phyloP scores from a whole-genome alignment of 1,139 yeast genomes.

The Scheffersomyces quercinus region DNA sequence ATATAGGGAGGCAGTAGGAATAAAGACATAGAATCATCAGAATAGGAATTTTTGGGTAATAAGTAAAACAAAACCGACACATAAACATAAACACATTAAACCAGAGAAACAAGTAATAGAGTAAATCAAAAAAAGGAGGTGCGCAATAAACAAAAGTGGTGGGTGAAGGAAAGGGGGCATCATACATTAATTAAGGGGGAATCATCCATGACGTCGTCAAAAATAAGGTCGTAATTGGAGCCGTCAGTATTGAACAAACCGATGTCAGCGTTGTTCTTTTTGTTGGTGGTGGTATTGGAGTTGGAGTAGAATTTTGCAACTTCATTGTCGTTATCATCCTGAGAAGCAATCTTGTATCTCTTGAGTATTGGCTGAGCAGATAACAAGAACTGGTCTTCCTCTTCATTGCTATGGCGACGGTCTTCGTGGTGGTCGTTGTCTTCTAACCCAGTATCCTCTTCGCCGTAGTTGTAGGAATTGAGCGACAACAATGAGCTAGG shows the following conservation, averaged over 20 bases:
- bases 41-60: background rate
- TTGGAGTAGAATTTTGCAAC: background rate
- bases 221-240: constrained; percentile 24
- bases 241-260: constrained; percentile 1
- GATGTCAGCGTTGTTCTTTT: background rate
- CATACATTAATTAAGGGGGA: constrained; percentile 9
- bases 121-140: background rate
- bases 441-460: constrained; percentile 11
- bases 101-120: constrained; percentile 1
- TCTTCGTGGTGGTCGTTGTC: constrained; percentile 6
- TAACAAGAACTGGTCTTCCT: constrained; percentile 10
- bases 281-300: background rate
- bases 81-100: background rate
- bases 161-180: constrained; percentile 1
- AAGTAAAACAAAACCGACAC: background rate
- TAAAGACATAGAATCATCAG: background rate
- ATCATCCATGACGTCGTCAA: constrained; percentile 33
- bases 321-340: background rate
- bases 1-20: background rate
- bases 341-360: background rate
- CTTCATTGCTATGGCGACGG: constrained; percentile 10
- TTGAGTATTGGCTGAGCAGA: constrained; percentile 1
- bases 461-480: constrained; percentile 28
- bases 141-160: background rate
- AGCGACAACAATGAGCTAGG: constrained; percentile 38